A percentile compares a stretch with the other conserved stretches of the same genome.
Evolutionary conservation across 2,329 filamentous ascomycete species (phyloP).

Genomic region (Colletotrichum lentis): DNA sequence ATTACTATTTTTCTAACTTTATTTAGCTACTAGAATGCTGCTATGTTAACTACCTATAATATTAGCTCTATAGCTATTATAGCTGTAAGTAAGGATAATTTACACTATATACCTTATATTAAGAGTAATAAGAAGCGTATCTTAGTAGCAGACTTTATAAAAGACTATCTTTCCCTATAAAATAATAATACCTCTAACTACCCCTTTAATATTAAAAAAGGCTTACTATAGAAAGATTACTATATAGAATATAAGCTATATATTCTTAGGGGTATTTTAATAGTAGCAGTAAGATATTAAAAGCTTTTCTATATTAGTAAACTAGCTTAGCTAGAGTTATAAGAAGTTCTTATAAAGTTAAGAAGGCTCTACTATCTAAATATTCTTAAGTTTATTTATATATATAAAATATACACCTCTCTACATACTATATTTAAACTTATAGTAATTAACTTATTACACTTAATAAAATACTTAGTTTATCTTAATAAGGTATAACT

Average conservation of each 20-base stretch:
- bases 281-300: conserved; percentile 8
- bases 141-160: no score
- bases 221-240: not conserved
- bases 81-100: no score
- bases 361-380: not conserved
- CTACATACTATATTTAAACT: not conserved
- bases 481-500: not conserved
- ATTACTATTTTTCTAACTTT: not conserved
- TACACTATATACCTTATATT: no score
- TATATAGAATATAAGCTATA: not conserved
- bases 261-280: not conserved
- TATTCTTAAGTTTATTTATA: not conserved
- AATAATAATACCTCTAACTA: no score
- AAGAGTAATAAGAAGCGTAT: no score
- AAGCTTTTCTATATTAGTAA: not conserved
- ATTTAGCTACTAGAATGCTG: not conserved
- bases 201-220: no score
- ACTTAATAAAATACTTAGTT: not conserved
- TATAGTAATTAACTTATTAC: not conserved
- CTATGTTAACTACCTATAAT: no score
- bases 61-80: no score
- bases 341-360: not conserved
- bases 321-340: not conserved
- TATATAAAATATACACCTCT: not conserved
- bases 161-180: no score